Evolutionary conservation across 805 yeast genomes (phyloP).

Genomic region (Scheffersomyces stipitis): DNA sequence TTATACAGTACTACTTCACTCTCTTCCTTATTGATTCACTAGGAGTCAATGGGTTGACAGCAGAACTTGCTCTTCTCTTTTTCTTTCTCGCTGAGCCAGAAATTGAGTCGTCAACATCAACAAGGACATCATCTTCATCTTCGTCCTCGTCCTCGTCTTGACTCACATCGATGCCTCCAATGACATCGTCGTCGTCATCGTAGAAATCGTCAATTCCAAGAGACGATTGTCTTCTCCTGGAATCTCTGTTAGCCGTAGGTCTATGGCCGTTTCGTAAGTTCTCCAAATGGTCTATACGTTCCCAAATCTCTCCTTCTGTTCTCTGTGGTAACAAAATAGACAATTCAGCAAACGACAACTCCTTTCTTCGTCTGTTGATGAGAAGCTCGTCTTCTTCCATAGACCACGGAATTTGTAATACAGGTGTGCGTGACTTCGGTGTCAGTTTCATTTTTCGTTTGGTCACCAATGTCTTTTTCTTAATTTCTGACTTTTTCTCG

Average conservation of each 20-base stretch:
- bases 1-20: no score
- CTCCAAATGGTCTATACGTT: conserved; percentile 53
- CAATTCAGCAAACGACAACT: conserved; percentile 69
- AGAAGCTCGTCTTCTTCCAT: conserved; percentile 73
- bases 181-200: conserved; percentile 31
- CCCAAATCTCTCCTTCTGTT: conserved; percentile 71
- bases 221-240: conserved; percentile 37
- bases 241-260: conserved; percentile 24
- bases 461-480: conserved; percentile 5
- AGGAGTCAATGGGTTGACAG: conserved; percentile 38
- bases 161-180: conserved; percentile 12
- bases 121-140: conserved; percentile 34
- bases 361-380: conserved; percentile 52
- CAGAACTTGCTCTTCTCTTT: conserved; percentile 42
- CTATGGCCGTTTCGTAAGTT: conserved; percentile 35
- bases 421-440: conserved; percentile 12
- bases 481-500: conserved; percentile 13
- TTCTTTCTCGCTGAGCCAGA: conserved; percentile 22
- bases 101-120: conserved; percentile 37
- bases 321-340: conserved; percentile 70
- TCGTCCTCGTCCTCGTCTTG: conserved; percentile 20
- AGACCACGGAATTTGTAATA: conserved; percentile 45
- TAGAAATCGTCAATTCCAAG: conserved; percentile 45
- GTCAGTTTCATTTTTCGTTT: neutral
- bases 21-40: conserved; percentile 11